These are phyloP conservation scores for Penicillium sp. DNA, from an alignment of 2,329 filamentous ascomycete genomes.

Conservation along the genomic window DNA sequence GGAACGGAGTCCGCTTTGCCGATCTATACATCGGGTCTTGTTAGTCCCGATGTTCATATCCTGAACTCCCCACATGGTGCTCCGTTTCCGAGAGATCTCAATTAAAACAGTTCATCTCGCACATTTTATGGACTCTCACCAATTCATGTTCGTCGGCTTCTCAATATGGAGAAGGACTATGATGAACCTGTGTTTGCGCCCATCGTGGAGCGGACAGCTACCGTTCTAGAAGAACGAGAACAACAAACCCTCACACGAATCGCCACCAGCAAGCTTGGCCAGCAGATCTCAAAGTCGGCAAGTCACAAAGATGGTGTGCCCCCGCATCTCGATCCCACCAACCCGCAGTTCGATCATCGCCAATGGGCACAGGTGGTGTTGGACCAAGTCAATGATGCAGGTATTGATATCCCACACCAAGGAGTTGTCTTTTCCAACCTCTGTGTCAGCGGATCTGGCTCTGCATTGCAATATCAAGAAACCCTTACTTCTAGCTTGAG, in stretches of 20 bases:
- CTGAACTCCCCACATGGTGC: not conserved
- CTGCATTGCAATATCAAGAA: conserved; percentile 26
- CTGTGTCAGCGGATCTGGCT: conserved; percentile 26
- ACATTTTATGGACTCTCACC: not conserved
- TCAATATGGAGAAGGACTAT: conserved; percentile 15
- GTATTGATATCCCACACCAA: conserved; percentile 23
- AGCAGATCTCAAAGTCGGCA: conserved; percentile 17
- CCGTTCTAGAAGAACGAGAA: conserved; percentile 17
- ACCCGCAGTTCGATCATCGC: conserved; percentile 26
- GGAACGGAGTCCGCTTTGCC: conserved; percentile 2
- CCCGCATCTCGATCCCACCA: conserved; percentile 25
- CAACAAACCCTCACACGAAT: conserved; percentile 20
- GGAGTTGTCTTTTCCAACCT: conserved; percentile 29
- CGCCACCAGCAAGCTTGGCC: conserved; percentile 26
- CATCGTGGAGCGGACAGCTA: conserved; percentile 13
- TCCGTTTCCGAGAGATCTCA: not conserved
- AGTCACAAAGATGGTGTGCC: conserved; percentile 15
- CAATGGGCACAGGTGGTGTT: conserved; percentile 27
- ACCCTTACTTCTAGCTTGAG: conserved; percentile 24
- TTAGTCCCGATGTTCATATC: not conserved
- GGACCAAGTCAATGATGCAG: conserved; percentile 21
- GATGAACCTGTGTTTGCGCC: conserved; percentile 18
- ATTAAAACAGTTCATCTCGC: not conserved
- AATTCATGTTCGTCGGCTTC: not conserved
- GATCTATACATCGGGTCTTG: conserved; percentile 1